Percentiles rank a stretch among this genome's conserved stretches.
Evolutionary conservation across 2,329 filamentous ascomycete species (phyloP).

Genomic region (Dactylellina cionopaga): DNA sequence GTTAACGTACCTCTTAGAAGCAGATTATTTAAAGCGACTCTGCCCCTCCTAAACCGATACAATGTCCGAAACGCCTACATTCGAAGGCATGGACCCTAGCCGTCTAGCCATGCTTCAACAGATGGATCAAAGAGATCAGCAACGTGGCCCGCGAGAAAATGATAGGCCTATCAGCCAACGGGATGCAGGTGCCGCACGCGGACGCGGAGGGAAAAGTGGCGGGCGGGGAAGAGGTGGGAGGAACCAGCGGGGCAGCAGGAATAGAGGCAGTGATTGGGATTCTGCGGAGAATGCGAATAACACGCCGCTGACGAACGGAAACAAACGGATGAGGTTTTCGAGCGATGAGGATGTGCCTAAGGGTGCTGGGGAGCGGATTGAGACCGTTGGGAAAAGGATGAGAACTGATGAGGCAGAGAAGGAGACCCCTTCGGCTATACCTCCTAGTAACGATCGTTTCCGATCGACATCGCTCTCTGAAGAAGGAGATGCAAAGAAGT

Average conservation of each 20-base stretch:
- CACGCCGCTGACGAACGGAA: neutral
- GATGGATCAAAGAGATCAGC: constrained; percentile 11
- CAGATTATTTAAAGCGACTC: constrained; percentile 10
- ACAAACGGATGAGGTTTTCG: constrained; percentile 20
- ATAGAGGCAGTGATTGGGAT: neutral
- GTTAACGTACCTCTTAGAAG: neutral
- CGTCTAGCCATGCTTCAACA: constrained; percentile 46
- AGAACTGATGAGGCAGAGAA: neutral
- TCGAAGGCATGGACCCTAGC: constrained; percentile 38
- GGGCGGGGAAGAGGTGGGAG: constrained; percentile 22
- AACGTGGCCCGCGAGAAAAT: constrained; percentile 3
- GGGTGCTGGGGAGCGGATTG: constrained; percentile 26
- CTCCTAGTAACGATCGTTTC: neutral
- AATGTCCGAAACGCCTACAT: constrained; percentile 29
- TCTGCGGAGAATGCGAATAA: neutral
- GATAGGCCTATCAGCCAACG: neutral
- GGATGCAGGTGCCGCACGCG: neutral
- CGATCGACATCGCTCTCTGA: neutral
- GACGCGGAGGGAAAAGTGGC: constrained; percentile 7
- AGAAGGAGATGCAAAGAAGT: constrained; percentile 2
- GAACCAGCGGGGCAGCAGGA: neutral
- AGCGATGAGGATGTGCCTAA: neutral
- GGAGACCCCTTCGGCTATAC: neutral
- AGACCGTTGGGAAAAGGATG: constrained; percentile 40
- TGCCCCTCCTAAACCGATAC: neutral